phyloP scores from a whole-genome alignment of 345 rosid species.

The Schrenkiella parvula region DNA sequence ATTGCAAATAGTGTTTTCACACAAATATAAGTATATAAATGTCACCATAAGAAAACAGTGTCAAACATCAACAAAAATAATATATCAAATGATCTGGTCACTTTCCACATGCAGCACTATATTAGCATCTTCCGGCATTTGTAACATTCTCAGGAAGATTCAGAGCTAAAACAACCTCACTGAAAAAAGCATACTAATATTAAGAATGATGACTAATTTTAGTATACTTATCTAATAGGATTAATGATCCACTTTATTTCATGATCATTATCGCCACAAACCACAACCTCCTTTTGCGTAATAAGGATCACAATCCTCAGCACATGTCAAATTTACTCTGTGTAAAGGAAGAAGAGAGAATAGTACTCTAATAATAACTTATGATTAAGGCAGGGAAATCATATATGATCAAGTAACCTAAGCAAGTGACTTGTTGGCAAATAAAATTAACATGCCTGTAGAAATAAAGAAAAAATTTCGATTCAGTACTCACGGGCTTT shows the following conservation, averaged over 20 bases:
- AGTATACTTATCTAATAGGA: neutral
- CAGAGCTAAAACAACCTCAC: neutral
- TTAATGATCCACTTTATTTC: neutral
- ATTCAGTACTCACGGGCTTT: conserved; percentile 87
- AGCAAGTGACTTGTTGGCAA: neutral
- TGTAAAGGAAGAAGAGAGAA: neutral
- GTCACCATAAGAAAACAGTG: neutral
- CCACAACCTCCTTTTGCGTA: neutral
- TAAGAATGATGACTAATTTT: neutral
- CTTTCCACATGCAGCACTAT: neutral
- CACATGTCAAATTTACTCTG: neutral
- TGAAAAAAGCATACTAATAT: neutral
- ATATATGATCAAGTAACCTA: neutral
- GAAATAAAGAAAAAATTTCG: neutral
- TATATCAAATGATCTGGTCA: neutral
- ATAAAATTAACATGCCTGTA: conserved; percentile 1
- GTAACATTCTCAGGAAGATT: conserved; percentile 1
- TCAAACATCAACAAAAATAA: neutral
- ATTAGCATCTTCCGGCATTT: neutral
- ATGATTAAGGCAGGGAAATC: neutral
- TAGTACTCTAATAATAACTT: neutral
- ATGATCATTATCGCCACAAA: neutral
- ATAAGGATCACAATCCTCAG: neutral
- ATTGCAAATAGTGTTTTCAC: neutral
- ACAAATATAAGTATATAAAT: neutral